Percentiles rank a stretch among this genome's conserved stretches.
These are phyloP conservation scores for Wickerhamomyces sydowiorum DNA, from an alignment of 805 yeast species.

Conservation along the genomic window DNA sequence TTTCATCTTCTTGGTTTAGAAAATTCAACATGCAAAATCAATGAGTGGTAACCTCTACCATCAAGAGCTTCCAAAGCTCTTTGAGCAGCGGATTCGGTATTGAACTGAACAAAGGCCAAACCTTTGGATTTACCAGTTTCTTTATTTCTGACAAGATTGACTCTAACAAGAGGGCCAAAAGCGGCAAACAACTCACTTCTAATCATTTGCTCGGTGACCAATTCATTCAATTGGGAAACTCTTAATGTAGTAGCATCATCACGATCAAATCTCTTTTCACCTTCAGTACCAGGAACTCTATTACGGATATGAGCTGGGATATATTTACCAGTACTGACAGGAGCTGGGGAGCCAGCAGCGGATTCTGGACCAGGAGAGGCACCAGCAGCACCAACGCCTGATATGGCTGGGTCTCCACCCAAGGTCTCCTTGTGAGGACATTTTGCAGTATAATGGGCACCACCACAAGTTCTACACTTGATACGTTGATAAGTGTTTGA, in stretches of 20 bases:
- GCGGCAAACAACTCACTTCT: slow-evolving; percentile 63
- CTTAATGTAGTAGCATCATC: slow-evolving; percentile 87
- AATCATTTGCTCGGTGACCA: slow-evolving; percentile 76
- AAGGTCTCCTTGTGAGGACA: slow-evolving; percentile 95
- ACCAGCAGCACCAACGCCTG: too few species aligned
- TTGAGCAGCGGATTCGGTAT: slow-evolving; percentile 63
- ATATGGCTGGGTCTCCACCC: slow-evolving; percentile 41
- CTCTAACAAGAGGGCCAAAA: slow-evolving; percentile 66
- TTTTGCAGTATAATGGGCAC: slow-evolving; percentile 86
- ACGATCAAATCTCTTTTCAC: slow-evolving; percentile 48
- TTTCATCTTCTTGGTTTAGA: slow-evolving; percentile 32
- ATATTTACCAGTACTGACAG: slow-evolving; percentile 44
- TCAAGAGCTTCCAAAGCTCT: slow-evolving; percentile 68
- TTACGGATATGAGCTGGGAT: slow-evolving; percentile 59
- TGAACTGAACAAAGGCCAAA: slow-evolving; percentile 87
- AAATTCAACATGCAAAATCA: slow-evolving; percentile 69
- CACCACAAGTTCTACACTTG: slow-evolving; percentile 88
- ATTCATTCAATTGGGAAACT: slow-evolving; percentile 84
- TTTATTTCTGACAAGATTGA: slow-evolving; percentile 80
- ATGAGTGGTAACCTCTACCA: slow-evolving; percentile 88
- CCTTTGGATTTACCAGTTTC: slow-evolving; percentile 95
- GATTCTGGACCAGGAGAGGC: slow-evolving; percentile 27
- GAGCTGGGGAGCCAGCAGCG: slow-evolving; percentile 27
- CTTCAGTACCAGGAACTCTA: slow-evolving; percentile 31
- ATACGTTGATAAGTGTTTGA: slow-evolving; percentile 38